Evolutionary conservation across 148 eudicot genomes (phyloP), one percentile per base, ranked within the genome.

Genomic region (Rhododendron henanense): DNA sequence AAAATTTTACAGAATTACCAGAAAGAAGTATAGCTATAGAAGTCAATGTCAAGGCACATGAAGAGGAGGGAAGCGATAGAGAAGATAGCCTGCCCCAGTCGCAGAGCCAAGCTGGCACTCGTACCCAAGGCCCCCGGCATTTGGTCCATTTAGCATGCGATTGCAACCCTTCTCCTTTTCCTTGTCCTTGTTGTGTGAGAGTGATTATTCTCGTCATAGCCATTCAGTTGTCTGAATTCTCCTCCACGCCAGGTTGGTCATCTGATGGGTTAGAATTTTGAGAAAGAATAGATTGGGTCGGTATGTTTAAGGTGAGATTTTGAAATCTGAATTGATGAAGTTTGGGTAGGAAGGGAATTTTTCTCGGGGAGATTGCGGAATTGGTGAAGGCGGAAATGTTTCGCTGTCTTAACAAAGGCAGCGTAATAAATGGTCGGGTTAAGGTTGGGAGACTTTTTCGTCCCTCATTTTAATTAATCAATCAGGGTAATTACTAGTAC

Each of bases 101-200:
- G 85, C 79, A 95, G 89, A 63, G 92, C 93, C 87, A 95, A 93
- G 88, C 98, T 92, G 39, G 93, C 96, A 31, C 91, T 92, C 3
- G 96, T 95, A n/a, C 98, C 98, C 87, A 95, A 35, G 79, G 98
- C 90, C 65, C 98, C 98, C 18, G 96, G 93, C 69, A 91, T 87
- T 71, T 90, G 92, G 19, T 94, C 95, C 97, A 92, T 92, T 7
- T 85, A 79, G 80, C 51, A 50, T 74, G 41, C 51, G 8, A 45
- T 37, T 31, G 39, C 21, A 18, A 84, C 23, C 73, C 16, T 15
- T 51, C 9, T 85, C 59, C 47, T 69, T 50, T 57, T 65, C 31
- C 3, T 13, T 48, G 23, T 85, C 23, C 75, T 80, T 21, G 69
- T 63, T 63, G 33, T 25, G 39, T 28, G 19, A 71, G 7, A 14